Base-by-base conservation (phyloP, 1,284 basidiomycete species). In the Marasmius tenuissimus region DNA sequence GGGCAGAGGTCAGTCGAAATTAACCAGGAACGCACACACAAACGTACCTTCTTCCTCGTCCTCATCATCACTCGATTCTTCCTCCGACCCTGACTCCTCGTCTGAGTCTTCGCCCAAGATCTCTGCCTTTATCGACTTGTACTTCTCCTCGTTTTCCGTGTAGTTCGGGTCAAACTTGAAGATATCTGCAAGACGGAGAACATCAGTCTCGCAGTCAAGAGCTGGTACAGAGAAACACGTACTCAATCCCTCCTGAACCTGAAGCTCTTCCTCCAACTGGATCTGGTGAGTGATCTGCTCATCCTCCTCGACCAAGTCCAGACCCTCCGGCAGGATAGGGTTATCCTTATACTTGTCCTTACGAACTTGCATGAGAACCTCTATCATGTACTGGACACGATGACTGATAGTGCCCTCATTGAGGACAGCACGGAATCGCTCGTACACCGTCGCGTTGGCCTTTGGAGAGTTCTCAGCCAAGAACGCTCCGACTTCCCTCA, bases 281-380 rank as follows among this genome's bases (percentile, higher is more conserved):
- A 98, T 87, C 67, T 93, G 85, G 77, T 99, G 97, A 0, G 96
- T 98, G 62, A 99, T 97, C 71, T 96, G 96, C 69, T 97, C 96
- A 34, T 98, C 97, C 71, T 99, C 97, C 70, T 98, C 95, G 0
- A 99, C 97, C 37, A 99, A 77, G 72, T 99, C 97, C 70, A 99
- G 75, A 0, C 95, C 95, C 71, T 98, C 96, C 1, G 94, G 90
- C 51, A 99, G 78, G 65, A 93, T 87, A 20, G 96, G 96, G 73
- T 99, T 98, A 74, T 99, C 97, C 81, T 98, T 98, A 84, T 94
- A 99, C 75, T 93, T 95, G 81, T 99, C 97, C 78, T 97, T 97
- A 66, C 97, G 85, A 10, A 98, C 94, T 75, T 97, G 96, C 92
- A 98, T 97, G 58, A 97, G 82, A 4, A 99, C 97, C 77, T 99